Conservation (phyloP, 805 yeast genomes). For the Metschnikowia lachancei region DNA sequence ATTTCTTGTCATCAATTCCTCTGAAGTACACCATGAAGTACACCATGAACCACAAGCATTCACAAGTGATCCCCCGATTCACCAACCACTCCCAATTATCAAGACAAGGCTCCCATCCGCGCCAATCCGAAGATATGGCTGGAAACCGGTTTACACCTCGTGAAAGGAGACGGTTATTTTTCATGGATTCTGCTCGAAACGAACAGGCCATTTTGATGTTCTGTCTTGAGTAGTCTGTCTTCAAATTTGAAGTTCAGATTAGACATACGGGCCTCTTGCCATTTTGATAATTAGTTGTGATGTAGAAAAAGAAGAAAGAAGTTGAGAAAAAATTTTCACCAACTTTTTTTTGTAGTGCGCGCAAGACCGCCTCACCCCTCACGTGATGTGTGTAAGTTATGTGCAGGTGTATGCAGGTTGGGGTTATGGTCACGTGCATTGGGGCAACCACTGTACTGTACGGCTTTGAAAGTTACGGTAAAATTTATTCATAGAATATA, state of each 20-base stretch:
- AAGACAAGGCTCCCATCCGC: constrained; percentile 52
- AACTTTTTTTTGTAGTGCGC: background rate
- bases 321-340: background rate
- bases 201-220: constrained; percentile 10
- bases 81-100: constrained; percentile 30
- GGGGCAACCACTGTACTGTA: too few relatives aligned
- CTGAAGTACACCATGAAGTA: too few relatives aligned
- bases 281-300: constrained; percentile 33
- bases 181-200: constrained; percentile 11
- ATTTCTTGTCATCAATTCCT: background rate
- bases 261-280: constrained; percentile 57
- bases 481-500: too few relatives aligned
- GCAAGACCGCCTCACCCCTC: background rate
- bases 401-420: constrained; percentile 5
- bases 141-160: constrained; percentile 23
- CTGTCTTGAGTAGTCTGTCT: constrained; percentile 23
- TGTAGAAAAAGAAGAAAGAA: constrained; percentile 8
- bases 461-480: too few relatives aligned
- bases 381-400: background rate
- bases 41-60: background rate
- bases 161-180: constrained; percentile 10
- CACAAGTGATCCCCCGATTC: background rate
- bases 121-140: constrained; percentile 22
- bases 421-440: too few relatives aligned
- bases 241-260: constrained; percentile 17